phyloP scores from a whole-genome alignment of 2,329 filamentous ascomycete genomes.

The Cladorrhinum sp. region DNA sequence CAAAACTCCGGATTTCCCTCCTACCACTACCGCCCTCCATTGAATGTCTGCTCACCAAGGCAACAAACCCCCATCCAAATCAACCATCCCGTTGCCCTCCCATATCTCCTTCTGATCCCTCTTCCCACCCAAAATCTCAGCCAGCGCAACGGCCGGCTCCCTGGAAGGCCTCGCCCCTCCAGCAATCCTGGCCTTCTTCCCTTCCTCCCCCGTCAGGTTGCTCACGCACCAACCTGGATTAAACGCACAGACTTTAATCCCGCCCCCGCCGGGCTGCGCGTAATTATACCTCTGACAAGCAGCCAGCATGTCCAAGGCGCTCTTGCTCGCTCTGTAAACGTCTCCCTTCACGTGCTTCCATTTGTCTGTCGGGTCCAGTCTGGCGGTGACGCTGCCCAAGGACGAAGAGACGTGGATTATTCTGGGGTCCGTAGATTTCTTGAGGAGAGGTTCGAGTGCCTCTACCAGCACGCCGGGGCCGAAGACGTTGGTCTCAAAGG shows the following conservation, averaged over 20 bases:
- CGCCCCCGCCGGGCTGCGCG: conserved; percentile 24
- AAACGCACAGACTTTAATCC: conserved; percentile 33
- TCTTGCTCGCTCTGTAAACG: conserved; percentile 36
- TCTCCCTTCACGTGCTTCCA: conserved; percentile 23
- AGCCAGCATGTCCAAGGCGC: conserved; percentile 38
- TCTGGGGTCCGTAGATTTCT: conserved; percentile 28
- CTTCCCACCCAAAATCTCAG: conserved; percentile 30
- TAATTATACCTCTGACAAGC: conserved; percentile 31
- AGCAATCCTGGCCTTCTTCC: conserved; percentile 27
- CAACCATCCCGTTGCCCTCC: conserved; percentile 25
- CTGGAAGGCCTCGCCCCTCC: conserved; percentile 29
- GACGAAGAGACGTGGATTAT: conserved; percentile 36
- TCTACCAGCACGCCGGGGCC: conserved; percentile 31
- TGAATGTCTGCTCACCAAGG: conserved; percentile 17
- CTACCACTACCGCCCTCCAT: too few relatives aligned
- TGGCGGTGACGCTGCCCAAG: conserved; percentile 32
- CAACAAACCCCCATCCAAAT: conserved; percentile 17
- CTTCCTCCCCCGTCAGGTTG: conserved; percentile 31
- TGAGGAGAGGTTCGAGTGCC: conserved; percentile 33
- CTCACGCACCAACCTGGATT: conserved; percentile 36
- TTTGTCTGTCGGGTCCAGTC: conserved; percentile 25
- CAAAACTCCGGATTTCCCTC: too few relatives aligned
- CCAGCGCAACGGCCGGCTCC: conserved; percentile 29
- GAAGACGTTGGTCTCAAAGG: conserved; percentile 45
- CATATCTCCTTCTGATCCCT: conserved; percentile 28